Evolutionary conservation across 169 alveolate genomes (phyloP).

Genomic region (Plasmodium sp.): DNA sequence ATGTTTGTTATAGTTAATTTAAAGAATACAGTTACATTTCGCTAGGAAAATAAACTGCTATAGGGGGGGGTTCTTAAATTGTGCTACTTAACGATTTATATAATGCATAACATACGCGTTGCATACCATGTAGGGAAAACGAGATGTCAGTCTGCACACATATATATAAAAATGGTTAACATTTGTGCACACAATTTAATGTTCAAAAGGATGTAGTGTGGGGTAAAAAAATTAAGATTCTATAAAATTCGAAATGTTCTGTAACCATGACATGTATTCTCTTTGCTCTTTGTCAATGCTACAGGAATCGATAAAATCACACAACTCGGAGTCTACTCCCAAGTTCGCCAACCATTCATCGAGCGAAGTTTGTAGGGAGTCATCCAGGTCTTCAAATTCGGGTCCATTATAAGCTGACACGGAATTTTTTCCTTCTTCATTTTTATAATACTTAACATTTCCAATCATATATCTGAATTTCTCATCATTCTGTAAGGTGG

Average conservation of each 20-base stretch:
- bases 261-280: constrained; percentile 87
- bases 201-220: not conserved
- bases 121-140: not conserved
- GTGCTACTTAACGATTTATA: constrained; percentile 3
- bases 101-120: not conserved
- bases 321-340: constrained; percentile 89
- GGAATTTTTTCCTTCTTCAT: constrained; percentile 86
- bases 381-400: constrained; percentile 93
- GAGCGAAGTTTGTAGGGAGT: constrained; percentile 89
- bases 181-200: not conserved
- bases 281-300: constrained; percentile 91
- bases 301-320: constrained; percentile 91
- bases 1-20: not conserved
- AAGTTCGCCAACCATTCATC: constrained; percentile 89
- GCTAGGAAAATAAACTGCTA: constrained; percentile 26
- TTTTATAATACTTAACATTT: constrained; percentile 84
- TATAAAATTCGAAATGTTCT: constrained; percentile 76
- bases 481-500: constrained; percentile 89
- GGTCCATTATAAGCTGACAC: constrained; percentile 92
- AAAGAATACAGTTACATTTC: constrained; percentile 19
- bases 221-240: constrained; percentile 23
- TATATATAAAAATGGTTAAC: not conserved
- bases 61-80: constrained; percentile 11
- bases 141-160: not conserved
- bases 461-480: constrained; percentile 89